Evolutionary conservation across 176 grass and related monocot species (phyloP).

Genomic region (Raddia guianensis): DNA sequence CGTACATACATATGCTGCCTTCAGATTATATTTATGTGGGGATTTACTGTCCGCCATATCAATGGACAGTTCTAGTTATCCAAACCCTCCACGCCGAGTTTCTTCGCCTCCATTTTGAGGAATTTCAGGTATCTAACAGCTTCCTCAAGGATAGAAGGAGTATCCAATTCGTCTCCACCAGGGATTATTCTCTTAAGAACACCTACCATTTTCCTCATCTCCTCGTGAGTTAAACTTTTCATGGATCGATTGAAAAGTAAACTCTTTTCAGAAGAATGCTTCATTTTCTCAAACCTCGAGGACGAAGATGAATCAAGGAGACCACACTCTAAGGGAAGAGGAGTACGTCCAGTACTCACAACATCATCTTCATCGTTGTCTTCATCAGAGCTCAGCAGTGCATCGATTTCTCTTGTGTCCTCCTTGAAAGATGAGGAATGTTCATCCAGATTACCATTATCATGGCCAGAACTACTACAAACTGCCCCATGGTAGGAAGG

Average conservation of each 20-base stretch:
- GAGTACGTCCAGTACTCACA: slow-evolving; percentile 71
- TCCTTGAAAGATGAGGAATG: slow-evolving; percentile 58
- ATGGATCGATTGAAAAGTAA: slow-evolving; percentile 29
- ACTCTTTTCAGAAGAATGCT: slow-evolving; percentile 23
- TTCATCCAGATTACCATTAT: slow-evolving; percentile 36
- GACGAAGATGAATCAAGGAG: slow-evolving; percentile 43
- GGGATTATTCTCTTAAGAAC: slow-evolving; percentile 71
- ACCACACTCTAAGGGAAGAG: slow-evolving; percentile 33
- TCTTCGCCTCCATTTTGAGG: slow-evolving; percentile 71
- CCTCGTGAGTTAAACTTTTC: slow-evolving; percentile 44
- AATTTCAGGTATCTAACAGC: slow-evolving; percentile 76
- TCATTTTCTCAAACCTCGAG: slow-evolving; percentile 18
- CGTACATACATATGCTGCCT: not conserved
- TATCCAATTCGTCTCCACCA: slow-evolving; percentile 67
- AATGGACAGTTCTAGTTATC: slow-evolving; percentile 34
- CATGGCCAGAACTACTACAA: slow-evolving; percentile 31
- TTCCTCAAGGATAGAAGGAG: slow-evolving; percentile 62
- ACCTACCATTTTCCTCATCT: slow-evolving; percentile 50
- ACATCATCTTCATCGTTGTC: slow-evolving; percentile 69
- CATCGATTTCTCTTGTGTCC: slow-evolving; percentile 76
- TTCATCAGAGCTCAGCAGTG: slow-evolving; percentile 61
- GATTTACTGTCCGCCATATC: not conserved
- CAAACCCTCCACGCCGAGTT: slow-evolving; percentile 50
- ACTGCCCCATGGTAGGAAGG: slow-evolving; percentile 30
- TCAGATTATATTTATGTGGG: slow-evolving; percentile 32